phyloP scores from a whole-genome alignment of 73 alveolate species.

The Breviolum minutum region DNA sequence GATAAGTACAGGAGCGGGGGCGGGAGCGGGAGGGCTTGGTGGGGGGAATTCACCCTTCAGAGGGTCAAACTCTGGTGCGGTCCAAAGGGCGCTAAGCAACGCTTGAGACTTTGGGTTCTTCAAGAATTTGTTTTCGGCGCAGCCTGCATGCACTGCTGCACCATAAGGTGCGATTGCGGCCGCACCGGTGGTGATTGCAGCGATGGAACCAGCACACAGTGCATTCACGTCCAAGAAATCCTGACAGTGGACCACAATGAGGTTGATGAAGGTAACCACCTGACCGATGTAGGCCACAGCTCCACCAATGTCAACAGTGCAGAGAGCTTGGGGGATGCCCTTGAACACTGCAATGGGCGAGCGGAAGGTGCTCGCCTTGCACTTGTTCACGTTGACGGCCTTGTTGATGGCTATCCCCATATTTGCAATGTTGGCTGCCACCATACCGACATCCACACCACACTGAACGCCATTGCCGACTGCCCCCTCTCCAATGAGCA shows the following conservation, averaged over 20 bases:
- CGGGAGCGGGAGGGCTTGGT: no score
- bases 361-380: neutral
- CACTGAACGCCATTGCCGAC: slow-evolving; percentile 72
- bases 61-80: slow-evolving; percentile 16
- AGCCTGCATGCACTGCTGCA: slow-evolving; percentile 93
- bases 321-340: slow-evolving; percentile 44
- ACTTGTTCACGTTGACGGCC: slow-evolving; percentile 45
- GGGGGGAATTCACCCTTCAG: neutral
- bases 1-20: no score
- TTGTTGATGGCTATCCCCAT: slow-evolving; percentile 76
- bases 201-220: slow-evolving; percentile 71
- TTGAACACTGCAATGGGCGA: neutral
- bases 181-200: slow-evolving; percentile 73
- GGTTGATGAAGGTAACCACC: slow-evolving; percentile 86
- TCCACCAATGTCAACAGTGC: slow-evolving; percentile 88
- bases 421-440: slow-evolving; percentile 55
- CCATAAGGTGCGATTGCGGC: slow-evolving; percentile 88
- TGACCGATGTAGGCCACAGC: slow-evolving; percentile 90
- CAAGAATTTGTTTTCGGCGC: slow-evolving; percentile 8
- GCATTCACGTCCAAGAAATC: slow-evolving; percentile 88
- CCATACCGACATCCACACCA: slow-evolving; percentile 74
- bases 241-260: slow-evolving; percentile 89
- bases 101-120: slow-evolving; percentile 2
- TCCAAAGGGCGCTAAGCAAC: neutral
- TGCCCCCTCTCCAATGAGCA: slow-evolving; percentile 63